Evolutionary conservation across 805 yeast species (phyloP), one percentile per base, ranked within the genome.

Genomic region (Cyberlindnera suaveolens): DNA sequence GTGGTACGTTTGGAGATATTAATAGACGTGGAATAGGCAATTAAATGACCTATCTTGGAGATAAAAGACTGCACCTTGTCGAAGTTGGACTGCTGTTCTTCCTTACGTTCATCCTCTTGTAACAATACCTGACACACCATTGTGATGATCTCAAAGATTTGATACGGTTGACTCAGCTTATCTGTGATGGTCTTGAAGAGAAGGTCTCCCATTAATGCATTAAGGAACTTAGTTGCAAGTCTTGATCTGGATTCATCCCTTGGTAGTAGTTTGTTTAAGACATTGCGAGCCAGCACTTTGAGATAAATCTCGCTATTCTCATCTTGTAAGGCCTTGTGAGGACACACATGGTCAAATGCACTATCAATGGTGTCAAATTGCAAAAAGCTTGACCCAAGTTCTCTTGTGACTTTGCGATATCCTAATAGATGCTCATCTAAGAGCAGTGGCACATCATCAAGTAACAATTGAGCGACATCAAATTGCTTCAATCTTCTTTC

Each of bases 151-250:
- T 70, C 75, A 66, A 78, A 72, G 2, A 77, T 49, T 56, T 72
- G 68, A 60, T 73, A 77, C n/a, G 76, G 76, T 43, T 76, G 77
- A 9, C 71, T 61, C 14, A 76, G 45, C 49, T 72, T 73, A 6
- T 68, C 71, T 5, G 73, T 54, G 1, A 68, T 49, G 43, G 67
- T 74, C 34, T 57, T 57, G 34, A 77, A 42, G 0, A 71, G 61
- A 35, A 75, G 49, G 36, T 74, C 78, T 19, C 67, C 63, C 13
- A 75, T 34, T 5, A 77, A 44, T 1, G 71, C 57, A 4, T 65
- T 50, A 6, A 74, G 43, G 39, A 77, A 68, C 19, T 64, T 56
- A 5, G 55, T 49, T 2, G 71, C 68, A 9, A 72, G 47, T 4
- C 57, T 49, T 1, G 77, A 72, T n/a, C 64, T 62, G 4, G 57